Percentiles rank a stretch among this genome's conserved stretches.
Evolutionary conservation across 2,329 filamentous ascomycete genomes (phyloP).

Genomic region (Cadophora gregata): DNA sequence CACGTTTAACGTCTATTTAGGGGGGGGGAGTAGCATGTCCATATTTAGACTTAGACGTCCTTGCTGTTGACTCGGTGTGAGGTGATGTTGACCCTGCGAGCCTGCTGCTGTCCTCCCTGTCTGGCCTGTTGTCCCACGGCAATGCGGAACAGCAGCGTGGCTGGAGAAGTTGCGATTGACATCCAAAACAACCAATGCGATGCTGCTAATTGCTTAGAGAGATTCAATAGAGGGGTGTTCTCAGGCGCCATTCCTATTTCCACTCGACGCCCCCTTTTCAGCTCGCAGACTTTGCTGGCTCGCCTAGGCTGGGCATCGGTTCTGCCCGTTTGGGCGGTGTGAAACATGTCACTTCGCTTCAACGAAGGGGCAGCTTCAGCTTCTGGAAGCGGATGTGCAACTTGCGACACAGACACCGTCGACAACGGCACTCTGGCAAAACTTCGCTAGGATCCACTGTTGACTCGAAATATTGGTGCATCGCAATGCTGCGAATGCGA

Average conservation of each 20-base stretch:
- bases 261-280: slow-evolving; percentile 7
- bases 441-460: background rate
- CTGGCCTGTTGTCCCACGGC: too few relatives aligned
- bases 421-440: background rate
- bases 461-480: background rate
- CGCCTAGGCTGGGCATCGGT: slow-evolving; percentile 9
- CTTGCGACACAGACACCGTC: slow-evolving; percentile 9
- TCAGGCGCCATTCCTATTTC: slow-evolving; percentile 8
- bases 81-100: too few relatives aligned
- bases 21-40: too few relatives aligned
- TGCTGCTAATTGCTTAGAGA: background rate
- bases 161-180: background rate
- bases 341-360: slow-evolving; percentile 11
- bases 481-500: background rate
- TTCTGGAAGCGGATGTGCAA: background rate
- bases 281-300: background rate
- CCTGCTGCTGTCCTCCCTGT: background rate
- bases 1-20: too few relatives aligned
- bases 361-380: background rate
- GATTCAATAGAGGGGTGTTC: background rate
- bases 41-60: slow-evolving; percentile 6
- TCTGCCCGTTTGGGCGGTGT: slow-evolving; percentile 6
- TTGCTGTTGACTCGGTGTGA: background rate
- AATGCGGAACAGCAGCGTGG: background rate
- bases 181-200: background rate